Evolutionary conservation across 1,284 basidiomycete species (phyloP).

Genomic region (Phenoliferia sp.): DNA sequence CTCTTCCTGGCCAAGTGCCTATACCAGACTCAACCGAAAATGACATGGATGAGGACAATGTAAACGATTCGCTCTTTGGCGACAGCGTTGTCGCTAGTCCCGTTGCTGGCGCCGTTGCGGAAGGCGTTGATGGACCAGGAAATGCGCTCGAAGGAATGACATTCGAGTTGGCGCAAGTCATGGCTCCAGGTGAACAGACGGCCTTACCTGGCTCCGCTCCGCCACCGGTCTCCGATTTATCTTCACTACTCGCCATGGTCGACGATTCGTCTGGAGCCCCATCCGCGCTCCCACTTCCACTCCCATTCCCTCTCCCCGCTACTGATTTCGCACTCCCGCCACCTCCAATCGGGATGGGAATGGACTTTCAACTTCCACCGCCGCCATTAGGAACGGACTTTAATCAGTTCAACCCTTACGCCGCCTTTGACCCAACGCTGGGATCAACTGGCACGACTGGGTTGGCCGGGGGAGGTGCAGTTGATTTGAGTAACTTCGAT

Average conservation of each 20-base stretch:
- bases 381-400: neutral
- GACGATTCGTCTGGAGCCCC: neutral
- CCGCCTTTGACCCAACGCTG: neutral
- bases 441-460: neutral
- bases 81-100: neutral
- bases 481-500: neutral
- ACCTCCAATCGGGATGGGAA: neutral
- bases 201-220: neutral
- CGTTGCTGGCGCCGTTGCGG: neutral
- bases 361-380: neutral
- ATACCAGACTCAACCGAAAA: neutral
- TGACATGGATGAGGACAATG: neutral
- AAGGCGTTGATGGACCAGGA: neutral
- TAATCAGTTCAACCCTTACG: neutral
- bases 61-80: slow-evolving; percentile 2
- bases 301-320: neutral
- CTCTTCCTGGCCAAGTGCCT: neutral
- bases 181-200: neutral
- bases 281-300: neutral
- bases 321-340: no score
- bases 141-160: neutral
- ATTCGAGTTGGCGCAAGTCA: neutral
- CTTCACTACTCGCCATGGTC: neutral
- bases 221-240: neutral
- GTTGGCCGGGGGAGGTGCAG: no score